phyloP scores from a whole-genome alignment of 2,329 filamentous ascomycete species.

The Colletotrichum simmondsii region DNA sequence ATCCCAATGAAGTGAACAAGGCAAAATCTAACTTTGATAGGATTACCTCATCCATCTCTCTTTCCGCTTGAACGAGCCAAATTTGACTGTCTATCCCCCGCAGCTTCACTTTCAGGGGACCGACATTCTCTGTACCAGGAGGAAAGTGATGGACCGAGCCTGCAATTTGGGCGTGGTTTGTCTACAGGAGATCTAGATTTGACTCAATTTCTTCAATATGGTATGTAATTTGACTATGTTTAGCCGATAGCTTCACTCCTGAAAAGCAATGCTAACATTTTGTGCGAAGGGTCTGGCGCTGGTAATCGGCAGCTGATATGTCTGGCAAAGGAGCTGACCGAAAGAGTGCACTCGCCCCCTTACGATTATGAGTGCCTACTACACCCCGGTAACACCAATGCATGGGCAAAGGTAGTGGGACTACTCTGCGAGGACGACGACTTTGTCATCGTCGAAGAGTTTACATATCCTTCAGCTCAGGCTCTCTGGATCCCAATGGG shows the following conservation, averaged over 20 bases:
- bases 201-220: background rate
- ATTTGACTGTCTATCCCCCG: constrained; percentile 29
- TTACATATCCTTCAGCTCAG: constrained; percentile 45
- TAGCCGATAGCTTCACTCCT: background rate
- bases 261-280: background rate
- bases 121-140: background rate
- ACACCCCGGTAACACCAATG: constrained; percentile 45
- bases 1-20: too few relatives aligned
- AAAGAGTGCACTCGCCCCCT: constrained; percentile 37
- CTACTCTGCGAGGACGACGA: constrained; percentile 43
- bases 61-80: constrained; percentile 38
- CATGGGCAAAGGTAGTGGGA: constrained; percentile 44
- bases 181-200: background rate
- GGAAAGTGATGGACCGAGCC: constrained; percentile 9
- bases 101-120: background rate
- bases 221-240: background rate
- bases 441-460: constrained; percentile 43
- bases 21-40: too few relatives aligned
- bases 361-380: constrained; percentile 39
- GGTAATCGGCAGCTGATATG: constrained; percentile 35
- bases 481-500: constrained; percentile 44
- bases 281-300: constrained; percentile 3
- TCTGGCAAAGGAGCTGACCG: constrained; percentile 36
- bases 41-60: constrained; percentile 42
- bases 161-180: background rate